Percentiles rank a stretch among this genome's conserved stretches.
Evolutionary conservation across 2,329 filamentous ascomycete species (phyloP).

Genomic region (Emmonsiellopsis sp.): DNA sequence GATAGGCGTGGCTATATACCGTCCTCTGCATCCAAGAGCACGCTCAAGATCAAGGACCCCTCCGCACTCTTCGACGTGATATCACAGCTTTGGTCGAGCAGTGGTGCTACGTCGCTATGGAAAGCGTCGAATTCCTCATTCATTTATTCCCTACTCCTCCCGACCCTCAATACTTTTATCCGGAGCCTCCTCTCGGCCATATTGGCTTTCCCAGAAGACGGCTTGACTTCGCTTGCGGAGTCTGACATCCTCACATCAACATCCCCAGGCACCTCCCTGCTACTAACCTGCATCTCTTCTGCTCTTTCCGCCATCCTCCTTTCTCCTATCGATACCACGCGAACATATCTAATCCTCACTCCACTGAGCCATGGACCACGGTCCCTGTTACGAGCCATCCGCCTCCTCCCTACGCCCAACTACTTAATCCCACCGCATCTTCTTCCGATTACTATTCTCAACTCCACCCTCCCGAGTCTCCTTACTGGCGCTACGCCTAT

Average conservation of each 20-base stretch:
- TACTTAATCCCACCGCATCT: conserved; percentile 62
- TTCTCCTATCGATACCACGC: conserved; percentile 78
- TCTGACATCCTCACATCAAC: conserved; percentile 69
- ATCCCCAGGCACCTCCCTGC: conserved; percentile 70
- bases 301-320: conserved; percentile 68
- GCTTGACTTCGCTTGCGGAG: conserved; percentile 46
- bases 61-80: conserved; percentile 82
- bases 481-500: conserved; percentile 76
- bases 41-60: conserved; percentile 60
- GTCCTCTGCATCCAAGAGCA: conserved; percentile 42
- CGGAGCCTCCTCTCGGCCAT: conserved; percentile 83
- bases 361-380: conserved; percentile 65
- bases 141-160: conserved; percentile 76
- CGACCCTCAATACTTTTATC: conserved; percentile 84
- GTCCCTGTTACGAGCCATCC: conserved; percentile 67
- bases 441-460: conserved; percentile 73
- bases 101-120: conserved; percentile 88
- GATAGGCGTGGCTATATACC: conserved; percentile 38
- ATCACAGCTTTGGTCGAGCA: conserved; percentile 77
- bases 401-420: conserved; percentile 60
- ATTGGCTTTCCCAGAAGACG: conserved; percentile 77
- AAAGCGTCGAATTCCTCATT: conserved; percentile 89
- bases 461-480: conserved; percentile 74
- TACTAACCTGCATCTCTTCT: conserved; percentile 58
- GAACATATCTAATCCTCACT: conserved; percentile 78